Conservation (phyloP, 2,329 filamentous ascomycete species). For the Fusarium napiforme region DNA sequence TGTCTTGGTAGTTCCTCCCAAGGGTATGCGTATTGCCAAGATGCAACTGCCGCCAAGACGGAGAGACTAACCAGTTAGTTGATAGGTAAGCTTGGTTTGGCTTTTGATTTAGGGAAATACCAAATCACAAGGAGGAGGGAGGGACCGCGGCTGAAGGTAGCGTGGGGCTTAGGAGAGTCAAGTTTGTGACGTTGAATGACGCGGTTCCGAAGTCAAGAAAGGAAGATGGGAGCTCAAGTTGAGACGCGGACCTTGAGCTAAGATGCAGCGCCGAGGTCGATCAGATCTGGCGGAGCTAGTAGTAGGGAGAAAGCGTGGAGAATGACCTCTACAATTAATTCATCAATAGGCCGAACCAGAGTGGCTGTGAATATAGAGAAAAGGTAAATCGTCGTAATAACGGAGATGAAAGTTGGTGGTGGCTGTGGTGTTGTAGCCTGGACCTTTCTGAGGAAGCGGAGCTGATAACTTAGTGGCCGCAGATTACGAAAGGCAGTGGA, state of each 20-base stretch:
- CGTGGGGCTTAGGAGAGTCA: not conserved
- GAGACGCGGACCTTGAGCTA: not conserved
- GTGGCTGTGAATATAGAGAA: not conserved
- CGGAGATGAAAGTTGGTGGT: constrained; percentile 6
- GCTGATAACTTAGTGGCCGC: constrained; percentile 5
- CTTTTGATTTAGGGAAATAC: constrained; percentile 17
- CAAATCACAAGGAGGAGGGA: constrained; percentile 23
- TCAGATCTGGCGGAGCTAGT: constrained; percentile 3
- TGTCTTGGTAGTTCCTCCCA: constrained; percentile 8
- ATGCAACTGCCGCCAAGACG: constrained; percentile 33
- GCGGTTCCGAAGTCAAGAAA: not conserved
- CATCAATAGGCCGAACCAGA: constrained; percentile 1
- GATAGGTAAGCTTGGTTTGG: constrained; percentile 33
- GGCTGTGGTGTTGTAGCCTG: constrained; percentile 18
- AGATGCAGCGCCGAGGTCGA: constrained; percentile 6
- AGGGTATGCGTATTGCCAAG: constrained; percentile 31
- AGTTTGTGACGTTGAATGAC: constrained; percentile 23
- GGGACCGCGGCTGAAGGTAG: not conserved
- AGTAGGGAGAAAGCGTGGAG: not conserved
- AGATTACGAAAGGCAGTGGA: constrained; percentile 4
- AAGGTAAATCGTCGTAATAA: not conserved
- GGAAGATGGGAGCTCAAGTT: constrained; percentile 1
- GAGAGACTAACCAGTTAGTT: constrained; percentile 24
- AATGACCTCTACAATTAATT: constrained; percentile 1
- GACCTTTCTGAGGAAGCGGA: constrained; percentile 14